Percentiles rank a stretch among this genome's conserved stretches.
phyloP scores from a whole-genome alignment of 495 filamentous ascomycete genomes.

The Tetracladium marchalianum region DNA sequence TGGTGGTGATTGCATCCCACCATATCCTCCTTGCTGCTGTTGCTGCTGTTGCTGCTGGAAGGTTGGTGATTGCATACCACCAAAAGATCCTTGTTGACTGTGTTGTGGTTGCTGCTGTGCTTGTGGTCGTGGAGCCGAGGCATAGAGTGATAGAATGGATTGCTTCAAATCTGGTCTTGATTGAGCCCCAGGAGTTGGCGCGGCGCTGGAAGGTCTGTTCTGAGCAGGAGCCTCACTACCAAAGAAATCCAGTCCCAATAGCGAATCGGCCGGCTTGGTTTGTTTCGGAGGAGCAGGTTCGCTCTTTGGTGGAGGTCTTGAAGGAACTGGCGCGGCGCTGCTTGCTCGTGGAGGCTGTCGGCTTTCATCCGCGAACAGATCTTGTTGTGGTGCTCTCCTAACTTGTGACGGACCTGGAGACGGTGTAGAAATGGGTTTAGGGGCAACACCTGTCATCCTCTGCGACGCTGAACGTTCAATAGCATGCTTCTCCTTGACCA shows the following conservation, averaged over 20 bases:
- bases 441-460: neutral
- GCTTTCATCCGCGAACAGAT: conserved; percentile 34
- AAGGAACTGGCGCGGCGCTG: conserved; percentile 53
- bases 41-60: conserved; percentile 26
- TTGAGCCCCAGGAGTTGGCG: conserved; percentile 49
- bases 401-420: conserved; percentile 24
- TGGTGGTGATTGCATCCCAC: conserved; percentile 15
- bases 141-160: conserved; percentile 91
- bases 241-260: conserved; percentile 90
- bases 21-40: conserved; percentile 24
- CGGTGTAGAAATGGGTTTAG: neutral
- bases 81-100: conserved; percentile 48
- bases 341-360: conserved; percentile 35
- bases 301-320: conserved; percentile 55
- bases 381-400: conserved; percentile 32
- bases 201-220: conserved; percentile 62
- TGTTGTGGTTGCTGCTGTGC: conserved; percentile 50
- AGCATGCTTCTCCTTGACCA: conserved; percentile 47
- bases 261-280: conserved; percentile 68
- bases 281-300: conserved; percentile 55
- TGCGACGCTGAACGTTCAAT: conserved; percentile 30
- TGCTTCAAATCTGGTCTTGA: conserved; percentile 93
- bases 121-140: conserved; percentile 65
- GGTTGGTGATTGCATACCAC: conserved; percentile 51
- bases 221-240: conserved; percentile 57